Conservation (phyloP, 441 rosid species). For the Eruca vesicaria region DNA sequence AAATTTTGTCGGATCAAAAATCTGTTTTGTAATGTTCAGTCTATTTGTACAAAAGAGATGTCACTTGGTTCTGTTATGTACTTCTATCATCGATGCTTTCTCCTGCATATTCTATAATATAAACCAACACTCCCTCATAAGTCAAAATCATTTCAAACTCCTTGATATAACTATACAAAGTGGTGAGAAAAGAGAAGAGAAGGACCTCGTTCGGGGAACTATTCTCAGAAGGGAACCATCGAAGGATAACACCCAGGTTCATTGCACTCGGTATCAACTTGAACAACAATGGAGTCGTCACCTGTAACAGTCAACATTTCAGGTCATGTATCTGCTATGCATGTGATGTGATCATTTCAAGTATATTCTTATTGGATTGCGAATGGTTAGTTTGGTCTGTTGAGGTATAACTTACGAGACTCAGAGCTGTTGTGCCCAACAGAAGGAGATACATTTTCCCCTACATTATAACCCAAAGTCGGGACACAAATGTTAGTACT, state of each 20-base stretch:
- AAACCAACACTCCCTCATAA: slow-evolving; percentile 7
- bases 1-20: slow-evolving; percentile 26
- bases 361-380: background rate
- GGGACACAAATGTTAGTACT: background rate
- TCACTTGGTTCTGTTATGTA: slow-evolving; percentile 65
- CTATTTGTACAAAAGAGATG: slow-evolving; percentile 22
- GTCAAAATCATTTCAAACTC: slow-evolving; percentile 1
- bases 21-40: slow-evolving; percentile 4
- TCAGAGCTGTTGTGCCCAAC: slow-evolving; percentile 93
- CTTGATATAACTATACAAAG: background rate
- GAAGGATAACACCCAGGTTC: slow-evolving; percentile 83
- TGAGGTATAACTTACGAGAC: slow-evolving; percentile 61
- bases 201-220: slow-evolving; percentile 56
- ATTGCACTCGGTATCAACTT: slow-evolving; percentile 74
- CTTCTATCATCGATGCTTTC: slow-evolving; percentile 54
- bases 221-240: slow-evolving; percentile 79
- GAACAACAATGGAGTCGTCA: slow-evolving; percentile 85
- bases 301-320: slow-evolving; percentile 47
- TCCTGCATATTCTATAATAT: slow-evolving; percentile 48
- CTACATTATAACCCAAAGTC: slow-evolving; percentile 39
- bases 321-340: background rate
- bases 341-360: background rate
- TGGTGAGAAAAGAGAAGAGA: slow-evolving; percentile 30
- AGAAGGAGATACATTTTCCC: slow-evolving; percentile 99
- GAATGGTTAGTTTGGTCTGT: background rate